Evolutionary conservation across 2,329 filamentous ascomycete genomes (phyloP).

Genomic region (Sporothrix protearum): DNA sequence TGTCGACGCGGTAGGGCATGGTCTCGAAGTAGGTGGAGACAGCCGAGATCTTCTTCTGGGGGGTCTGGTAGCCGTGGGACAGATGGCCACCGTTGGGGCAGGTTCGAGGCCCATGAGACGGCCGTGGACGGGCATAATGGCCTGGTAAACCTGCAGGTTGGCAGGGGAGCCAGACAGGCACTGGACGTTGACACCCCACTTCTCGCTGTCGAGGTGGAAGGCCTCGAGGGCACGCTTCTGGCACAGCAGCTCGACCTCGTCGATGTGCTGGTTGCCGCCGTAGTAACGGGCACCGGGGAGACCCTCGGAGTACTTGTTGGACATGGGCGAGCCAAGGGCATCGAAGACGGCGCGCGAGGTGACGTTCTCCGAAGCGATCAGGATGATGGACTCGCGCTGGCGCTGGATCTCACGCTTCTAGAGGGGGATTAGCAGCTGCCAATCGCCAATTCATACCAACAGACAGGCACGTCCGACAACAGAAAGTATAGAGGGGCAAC

Average conservation of each 20-base stretch:
- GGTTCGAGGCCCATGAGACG: conserved; percentile 94
- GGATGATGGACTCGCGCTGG: conserved; percentile 96
- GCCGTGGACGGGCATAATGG: conserved; percentile 91
- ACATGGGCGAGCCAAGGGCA: conserved; percentile 89
- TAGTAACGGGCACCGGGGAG: conserved; percentile 99
- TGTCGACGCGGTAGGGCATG: conserved; percentile 87
- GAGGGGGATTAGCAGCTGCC: conserved; percentile 18
- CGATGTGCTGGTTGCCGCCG: conserved; percentile 98
- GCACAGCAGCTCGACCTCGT: conserved; percentile 91
- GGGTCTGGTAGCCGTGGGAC: conserved; percentile 96
- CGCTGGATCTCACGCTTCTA: conserved; percentile 91
- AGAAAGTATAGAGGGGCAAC: conserved; percentile 33
- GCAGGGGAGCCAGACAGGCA: conserved; percentile 88
- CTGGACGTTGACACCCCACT: conserved; percentile 99
- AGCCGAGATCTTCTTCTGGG: conserved; percentile 93
- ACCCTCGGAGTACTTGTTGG: conserved; percentile 99
- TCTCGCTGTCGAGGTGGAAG: conserved; percentile 78
- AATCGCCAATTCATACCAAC: background rate
- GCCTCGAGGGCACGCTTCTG: conserved; percentile 89
- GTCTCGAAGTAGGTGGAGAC: conserved; percentile 99
- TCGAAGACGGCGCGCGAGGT: conserved; percentile 98
- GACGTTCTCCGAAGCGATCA: conserved; percentile 99
- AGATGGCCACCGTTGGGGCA: conserved; percentile 92
- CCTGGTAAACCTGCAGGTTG: conserved; percentile 97
- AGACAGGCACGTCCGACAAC: background rate